phyloP scores from a whole-genome alignment of 495 filamentous ascomycete genomes.

The Usnea hakonensis region DNA sequence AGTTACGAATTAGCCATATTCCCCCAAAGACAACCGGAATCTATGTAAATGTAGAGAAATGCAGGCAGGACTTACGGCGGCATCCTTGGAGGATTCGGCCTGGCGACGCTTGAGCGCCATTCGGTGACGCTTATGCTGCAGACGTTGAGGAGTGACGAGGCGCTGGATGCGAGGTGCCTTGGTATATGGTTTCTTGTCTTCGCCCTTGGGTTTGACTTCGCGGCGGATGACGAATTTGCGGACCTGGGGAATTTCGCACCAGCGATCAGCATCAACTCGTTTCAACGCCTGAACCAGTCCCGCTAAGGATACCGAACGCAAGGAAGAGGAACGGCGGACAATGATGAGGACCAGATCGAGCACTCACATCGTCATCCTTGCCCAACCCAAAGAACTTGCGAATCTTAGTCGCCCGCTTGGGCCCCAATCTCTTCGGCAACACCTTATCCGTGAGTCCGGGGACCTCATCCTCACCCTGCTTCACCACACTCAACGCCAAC shows the following conservation, averaged over 20 bases:
- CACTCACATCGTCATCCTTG: constrained; percentile 96
- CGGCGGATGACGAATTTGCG: constrained; percentile 99
- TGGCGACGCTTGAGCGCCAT: constrained; percentile 95
- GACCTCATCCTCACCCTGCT: constrained; percentile 90
- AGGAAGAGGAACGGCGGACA: background rate
- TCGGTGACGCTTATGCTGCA: constrained; percentile 98
- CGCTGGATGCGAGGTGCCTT: constrained; percentile 99
- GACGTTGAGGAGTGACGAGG: constrained; percentile 97
- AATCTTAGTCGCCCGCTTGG: constrained; percentile 99
- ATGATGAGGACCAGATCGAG: background rate
- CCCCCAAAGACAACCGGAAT: background rate
- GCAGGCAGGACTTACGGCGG: constrained; percentile 59
- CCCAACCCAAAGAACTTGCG: constrained; percentile 94
- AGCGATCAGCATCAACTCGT: background rate
- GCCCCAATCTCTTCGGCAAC: constrained; percentile 94
- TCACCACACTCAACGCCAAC: constrained; percentile 86
- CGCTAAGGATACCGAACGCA: background rate
- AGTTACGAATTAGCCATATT: background rate
- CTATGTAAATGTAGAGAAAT: background rate
- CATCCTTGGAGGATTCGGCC: constrained; percentile 90
- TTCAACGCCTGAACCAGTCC: background rate
- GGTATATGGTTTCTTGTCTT: constrained; percentile 96
- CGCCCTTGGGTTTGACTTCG: constrained; percentile 87
- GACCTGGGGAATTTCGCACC: constrained; percentile 43
- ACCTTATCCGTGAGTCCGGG: constrained; percentile 94